Percentiles rank a stretch among this genome's conserved stretches.
Evolutionary conservation across 441 rosid species (phyloP).

Genomic region (Adansonia rubrostipa): DNA sequence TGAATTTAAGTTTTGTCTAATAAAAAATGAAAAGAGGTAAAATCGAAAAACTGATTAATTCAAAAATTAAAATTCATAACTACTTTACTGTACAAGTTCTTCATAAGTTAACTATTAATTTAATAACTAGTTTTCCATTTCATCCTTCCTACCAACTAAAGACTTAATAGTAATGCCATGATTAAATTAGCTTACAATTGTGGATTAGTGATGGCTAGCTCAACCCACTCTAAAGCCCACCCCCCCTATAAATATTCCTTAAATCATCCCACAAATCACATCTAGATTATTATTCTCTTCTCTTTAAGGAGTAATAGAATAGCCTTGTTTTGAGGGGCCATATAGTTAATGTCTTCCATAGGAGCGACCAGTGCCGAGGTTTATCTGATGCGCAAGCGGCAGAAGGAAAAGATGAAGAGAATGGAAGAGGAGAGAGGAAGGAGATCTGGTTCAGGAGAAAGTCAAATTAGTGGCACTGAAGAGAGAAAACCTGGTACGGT

Average conservation of each 20-base stretch:
- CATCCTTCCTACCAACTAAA: too few species aligned
- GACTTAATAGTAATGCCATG: background rate
- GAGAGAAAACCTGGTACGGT: slow-evolving; percentile 8
- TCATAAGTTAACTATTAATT: too few species aligned
- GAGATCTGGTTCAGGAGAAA: slow-evolving; percentile 16
- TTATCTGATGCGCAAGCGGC: slow-evolving; percentile 42
- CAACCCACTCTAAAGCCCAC: slow-evolving; percentile 12
- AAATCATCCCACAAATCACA: background rate
- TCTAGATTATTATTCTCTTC: background rate
- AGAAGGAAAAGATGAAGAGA: slow-evolving; percentile 47
- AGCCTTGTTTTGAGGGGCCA: background rate
- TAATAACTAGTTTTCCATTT: too few species aligned
- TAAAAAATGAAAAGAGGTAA: too few species aligned
- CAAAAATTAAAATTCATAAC: too few species aligned
- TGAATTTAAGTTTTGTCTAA: too few species aligned
- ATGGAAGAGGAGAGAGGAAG: slow-evolving; percentile 30
- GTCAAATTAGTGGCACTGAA: background rate
- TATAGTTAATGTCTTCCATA: slow-evolving; percentile 43
- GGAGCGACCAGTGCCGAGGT: slow-evolving; percentile 48
- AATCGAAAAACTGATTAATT: too few species aligned
- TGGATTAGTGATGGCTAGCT: slow-evolving; percentile 28
- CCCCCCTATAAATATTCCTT: slow-evolving; percentile 32
- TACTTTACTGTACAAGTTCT: too few species aligned
- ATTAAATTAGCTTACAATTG: background rate
- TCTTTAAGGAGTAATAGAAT: background rate